A percentile compares a stretch with the other conserved stretches of the same genome.
Evolutionary conservation across 179 eudicot species (phyloP).

Genomic region (Carnegiea gigantea): DNA sequence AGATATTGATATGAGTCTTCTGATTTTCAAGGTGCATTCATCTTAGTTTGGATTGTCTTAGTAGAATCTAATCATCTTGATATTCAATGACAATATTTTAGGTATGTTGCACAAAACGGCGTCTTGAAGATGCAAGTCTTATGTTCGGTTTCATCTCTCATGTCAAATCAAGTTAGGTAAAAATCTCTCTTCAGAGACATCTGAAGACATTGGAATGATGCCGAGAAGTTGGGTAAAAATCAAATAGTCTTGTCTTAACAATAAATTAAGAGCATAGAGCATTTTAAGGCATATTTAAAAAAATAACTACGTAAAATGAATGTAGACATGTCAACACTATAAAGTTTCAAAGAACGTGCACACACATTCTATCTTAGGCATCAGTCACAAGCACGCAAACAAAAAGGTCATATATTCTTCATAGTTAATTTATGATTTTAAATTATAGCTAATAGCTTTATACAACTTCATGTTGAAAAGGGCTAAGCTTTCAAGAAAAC

Average conservation of each 20-base stretch:
- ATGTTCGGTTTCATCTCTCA: background rate
- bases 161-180: background rate
- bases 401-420: slow-evolving; percentile 30
- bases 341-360: background rate
- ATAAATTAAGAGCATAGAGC: background rate
- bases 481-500: slow-evolving; percentile 33
- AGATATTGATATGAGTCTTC: too few relatives aligned
- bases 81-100: too few relatives aligned
- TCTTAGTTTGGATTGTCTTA: too few relatives aligned
- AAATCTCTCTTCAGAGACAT: too few relatives aligned
- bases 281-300: background rate
- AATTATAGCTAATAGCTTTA: slow-evolving; percentile 41
- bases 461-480: slow-evolving; percentile 34
- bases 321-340: background rate
- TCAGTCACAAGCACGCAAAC: slow-evolving; percentile 25
- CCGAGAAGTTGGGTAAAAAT: too few relatives aligned
- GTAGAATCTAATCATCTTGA: too few relatives aligned
- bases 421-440: slow-evolving; percentile 36
- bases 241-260: too few relatives aligned
- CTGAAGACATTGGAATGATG: too few relatives aligned
- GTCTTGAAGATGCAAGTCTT: background rate
- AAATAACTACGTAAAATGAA: background rate
- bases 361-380: slow-evolving; percentile 11
- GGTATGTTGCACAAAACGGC: too few relatives aligned
- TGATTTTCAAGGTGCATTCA: too few relatives aligned